Evolutionary conservation across 805 yeast species (phyloP), one percentile per base, ranked within the genome.

Genomic region (Phaffomyces antillensis): DNA sequence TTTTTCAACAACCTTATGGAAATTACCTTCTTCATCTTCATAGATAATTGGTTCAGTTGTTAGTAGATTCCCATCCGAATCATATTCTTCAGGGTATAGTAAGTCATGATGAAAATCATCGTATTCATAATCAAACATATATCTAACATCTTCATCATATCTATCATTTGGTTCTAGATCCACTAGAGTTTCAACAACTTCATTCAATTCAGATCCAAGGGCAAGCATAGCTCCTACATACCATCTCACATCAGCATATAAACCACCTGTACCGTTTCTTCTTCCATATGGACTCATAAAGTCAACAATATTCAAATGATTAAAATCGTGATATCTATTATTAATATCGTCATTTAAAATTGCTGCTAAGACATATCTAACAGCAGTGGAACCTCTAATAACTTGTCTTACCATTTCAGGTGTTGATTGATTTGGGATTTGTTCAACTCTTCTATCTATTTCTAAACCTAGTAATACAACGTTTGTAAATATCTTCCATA

Each of bases 211-310:
- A 7, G 65, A 56, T 0, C 80, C 80, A 13, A 74, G 52, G 1
- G 78, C 73, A 18, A 74, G 59, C 59, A 81, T 65, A 2, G 81
- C 76, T 4, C 81, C 76, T 31, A 79, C 74, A 46, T 77, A 75
- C 41, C 78, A 67, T 52, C 83, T 67, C 57, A 79, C 71, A 56
- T 81, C 86, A 5, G 77, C 71, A 54, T 64, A 68, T 28, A 83
- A 58, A 0, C 83, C 71, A 4, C 91, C 90, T 42, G 73, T 72
- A 18, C 81, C 77, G 18, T 71, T 60, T 44, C 76, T 73, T 48
- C 90, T 66, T 1, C 82, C 85, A 63, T 78, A 73, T 2, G 90
- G 89, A 18, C 81, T 78, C 69, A 79, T 70, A 55, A 80, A 83
- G 43, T 78, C 71, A 33, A 74, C 60, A 23, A 83, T 65, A 10